Base-by-base conservation (phyloP, 2,329 filamentous ascomycete genomes). In the Arachnomyces sp. region DNA sequence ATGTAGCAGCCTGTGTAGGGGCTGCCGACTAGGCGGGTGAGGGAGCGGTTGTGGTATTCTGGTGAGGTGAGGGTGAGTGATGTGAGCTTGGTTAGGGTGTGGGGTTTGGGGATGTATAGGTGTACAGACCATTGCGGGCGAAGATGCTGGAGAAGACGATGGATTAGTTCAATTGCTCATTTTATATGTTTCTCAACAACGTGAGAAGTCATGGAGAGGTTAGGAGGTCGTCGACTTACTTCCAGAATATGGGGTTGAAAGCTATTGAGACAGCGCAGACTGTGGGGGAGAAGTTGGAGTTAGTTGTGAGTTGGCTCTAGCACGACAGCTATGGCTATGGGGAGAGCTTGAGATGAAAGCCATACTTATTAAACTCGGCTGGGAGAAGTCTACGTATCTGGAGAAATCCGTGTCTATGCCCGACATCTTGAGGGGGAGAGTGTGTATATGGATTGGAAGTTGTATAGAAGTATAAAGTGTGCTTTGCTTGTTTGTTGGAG, bases 161-260 rank as follows among this genome's bases (percentile, higher is more conserved):
- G 71, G 66, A 42, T 32, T 14, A 37, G 11, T 31, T 37, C n/a
- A 40, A 20, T 33, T 12, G 31, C 53, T 38, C 54, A 49, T 38
- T 33, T 41, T 39, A 11, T 38, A 25, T 16, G 29, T 17, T 45
- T 49, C 40, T 44, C 42, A 41, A 28, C 33, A 14, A 35, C 34
- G 37, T 14, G 34, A 14, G 28, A 18, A 28, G 13, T 15, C 30
- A 15, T 30, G 25, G 31, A 28, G 13, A 32, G 14, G 6, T 34
- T 32, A 38, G 31, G 40, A 33, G n/a, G 52, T 35, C 50, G 44
- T 40, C 7, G 39, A 75, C 85, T 72, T 74, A 94, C 89, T 98
- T 98, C 92, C 92, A 98, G 66, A 95, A 96, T n/a, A 92, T 82
- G 15, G 92, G 92, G 66, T 98, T 98, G 68, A 98, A 96, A 36